Percentiles rank a stretch among this genome's conserved stretches.
These are phyloP conservation scores for Wickerhamomyces chambardii DNA, from an alignment of 805 yeast genomes.

Conservation along the genomic window DNA sequence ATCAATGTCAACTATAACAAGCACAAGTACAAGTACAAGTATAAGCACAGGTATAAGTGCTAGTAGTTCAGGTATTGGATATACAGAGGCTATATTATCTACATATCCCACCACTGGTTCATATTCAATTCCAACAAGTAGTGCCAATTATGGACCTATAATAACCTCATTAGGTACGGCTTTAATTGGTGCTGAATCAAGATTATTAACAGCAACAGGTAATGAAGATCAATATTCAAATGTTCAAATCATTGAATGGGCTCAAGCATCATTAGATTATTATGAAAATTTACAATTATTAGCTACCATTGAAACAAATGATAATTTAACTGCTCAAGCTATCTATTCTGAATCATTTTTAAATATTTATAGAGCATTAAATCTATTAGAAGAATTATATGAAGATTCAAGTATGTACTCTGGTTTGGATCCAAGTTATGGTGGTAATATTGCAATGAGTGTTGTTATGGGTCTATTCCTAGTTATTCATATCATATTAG, in stretches of 20 bases:
- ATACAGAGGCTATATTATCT: no score
- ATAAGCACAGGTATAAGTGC: no score
- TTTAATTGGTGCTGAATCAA: not conserved
- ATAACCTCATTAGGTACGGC: not conserved
- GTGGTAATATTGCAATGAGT: slow-evolving; percentile 51
- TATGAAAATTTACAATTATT: slow-evolving; percentile 8
- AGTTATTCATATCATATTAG: slow-evolving; percentile 30
- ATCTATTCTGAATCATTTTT: not conserved
- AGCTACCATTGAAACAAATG: slow-evolving; percentile 3
- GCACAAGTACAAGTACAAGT: no score
- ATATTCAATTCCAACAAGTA: not conserved
- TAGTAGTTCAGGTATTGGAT: no score
- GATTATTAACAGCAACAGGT: not conserved
- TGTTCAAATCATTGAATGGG: not conserved
- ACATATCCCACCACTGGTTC: not conserved
- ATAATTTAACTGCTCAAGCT: not conserved
- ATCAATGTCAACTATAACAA: no score
- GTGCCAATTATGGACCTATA: not conserved
- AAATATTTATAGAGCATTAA: not conserved
- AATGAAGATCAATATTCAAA: not conserved
- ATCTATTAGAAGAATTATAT: slow-evolving; percentile 2
- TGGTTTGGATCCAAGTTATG: slow-evolving; percentile 39
- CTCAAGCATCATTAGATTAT: not conserved
- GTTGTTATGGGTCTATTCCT: slow-evolving; percentile 43
- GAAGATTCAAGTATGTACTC: slow-evolving; percentile 16